A percentile compares a stretch with the other conserved stretches of the same genome.
phyloP scores from a whole-genome alignment of 768 basidiomycete species.

The Russula virescens region DNA sequence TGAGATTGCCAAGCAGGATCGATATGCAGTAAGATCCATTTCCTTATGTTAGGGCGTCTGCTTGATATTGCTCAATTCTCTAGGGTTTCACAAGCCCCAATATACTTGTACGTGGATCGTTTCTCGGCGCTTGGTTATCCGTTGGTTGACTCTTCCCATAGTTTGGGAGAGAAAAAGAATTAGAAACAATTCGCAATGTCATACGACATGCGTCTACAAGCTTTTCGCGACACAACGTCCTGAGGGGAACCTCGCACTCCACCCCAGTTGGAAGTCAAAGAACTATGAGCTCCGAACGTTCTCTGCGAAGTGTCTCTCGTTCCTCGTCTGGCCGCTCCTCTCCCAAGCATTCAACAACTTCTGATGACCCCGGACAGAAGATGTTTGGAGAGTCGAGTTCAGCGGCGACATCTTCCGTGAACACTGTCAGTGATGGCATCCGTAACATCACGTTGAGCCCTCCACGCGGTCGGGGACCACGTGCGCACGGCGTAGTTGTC shows the following conservation, averaged over 20 bases:
- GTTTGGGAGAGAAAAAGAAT: constrained; percentile 69
- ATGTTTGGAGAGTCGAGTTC: constrained; percentile 4
- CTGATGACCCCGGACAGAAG: not conserved
- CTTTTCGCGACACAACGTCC: constrained; percentile 50
- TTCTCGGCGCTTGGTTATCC: not conserved
- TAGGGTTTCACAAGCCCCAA: constrained; percentile 69
- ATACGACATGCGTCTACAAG: constrained; percentile 47
- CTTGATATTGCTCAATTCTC: not conserved
- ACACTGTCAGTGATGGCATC: constrained; percentile 37
- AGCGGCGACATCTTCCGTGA: constrained; percentile 23
- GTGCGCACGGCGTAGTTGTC: constrained; percentile 56
- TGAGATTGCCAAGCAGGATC: constrained; percentile 58
- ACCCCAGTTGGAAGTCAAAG: constrained; percentile 35
- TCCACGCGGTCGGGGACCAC: constrained; percentile 37
- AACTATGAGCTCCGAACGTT: constrained; percentile 22
- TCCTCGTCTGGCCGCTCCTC: constrained; percentile 39
- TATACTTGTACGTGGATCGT: constrained; percentile 43
- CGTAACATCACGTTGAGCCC: constrained; percentile 41
- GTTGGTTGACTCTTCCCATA: constrained; percentile 23
- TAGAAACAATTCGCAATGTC: constrained; percentile 61
- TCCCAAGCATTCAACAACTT: not conserved
- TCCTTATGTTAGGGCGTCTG: not conserved
- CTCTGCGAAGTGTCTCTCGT: constrained; percentile 33
- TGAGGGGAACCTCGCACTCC: constrained; percentile 37
- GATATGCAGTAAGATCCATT: constrained; percentile 47